Base-by-base conservation (phyloP, 805 yeast species). In the Pichia scutulata region DNA sequence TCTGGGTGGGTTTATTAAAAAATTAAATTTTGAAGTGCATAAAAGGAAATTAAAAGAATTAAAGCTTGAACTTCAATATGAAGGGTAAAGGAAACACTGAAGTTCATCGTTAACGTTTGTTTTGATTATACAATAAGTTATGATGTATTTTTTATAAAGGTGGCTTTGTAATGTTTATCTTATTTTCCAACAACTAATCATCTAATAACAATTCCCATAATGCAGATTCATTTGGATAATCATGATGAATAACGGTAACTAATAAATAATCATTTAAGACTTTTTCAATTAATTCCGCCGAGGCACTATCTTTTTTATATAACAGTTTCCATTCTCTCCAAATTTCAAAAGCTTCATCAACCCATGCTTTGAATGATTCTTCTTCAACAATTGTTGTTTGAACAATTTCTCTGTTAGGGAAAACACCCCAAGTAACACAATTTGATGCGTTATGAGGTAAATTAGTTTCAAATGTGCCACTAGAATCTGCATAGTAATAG, bases 361-460 rank as follows among this genome's bases (percentile, higher is more conserved):
- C 80, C 99, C 99, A 93, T 0, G 97, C 97, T 57, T 79, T 78
- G 71, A 93, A 92, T 2, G 97, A 88, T 59, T 89, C 96, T 58
- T 81, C 86, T 62, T 90, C 97, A 50, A 93, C 82, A 54, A 90
- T 84, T 0, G 99, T 93, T 0, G 97, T 86, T 66, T 90, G 97
- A 37, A 89, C 78, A 37, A 89, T 83, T 62, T 89, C 96, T 55
- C 89, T 80, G 66, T 84, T 84, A 8, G 95, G 95, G 75, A 93
- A 92, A 3, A 86, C 96, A 55, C 98, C 99, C 99, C 99, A 93
- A 1, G 99, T 93, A 9, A 93, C 95, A 25, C 93, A 96, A 55
- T 83, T 84, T 42, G 89, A 82, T 33, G 78, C 68, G 16, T 69
- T 73, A 1, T 71, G 63, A 1, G 73, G 72, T 61, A 84, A 68